Base-by-base conservation (phyloP, 2,329 filamentous ascomycete genomes). In the Aphanoascus verrucosus region DNA sequence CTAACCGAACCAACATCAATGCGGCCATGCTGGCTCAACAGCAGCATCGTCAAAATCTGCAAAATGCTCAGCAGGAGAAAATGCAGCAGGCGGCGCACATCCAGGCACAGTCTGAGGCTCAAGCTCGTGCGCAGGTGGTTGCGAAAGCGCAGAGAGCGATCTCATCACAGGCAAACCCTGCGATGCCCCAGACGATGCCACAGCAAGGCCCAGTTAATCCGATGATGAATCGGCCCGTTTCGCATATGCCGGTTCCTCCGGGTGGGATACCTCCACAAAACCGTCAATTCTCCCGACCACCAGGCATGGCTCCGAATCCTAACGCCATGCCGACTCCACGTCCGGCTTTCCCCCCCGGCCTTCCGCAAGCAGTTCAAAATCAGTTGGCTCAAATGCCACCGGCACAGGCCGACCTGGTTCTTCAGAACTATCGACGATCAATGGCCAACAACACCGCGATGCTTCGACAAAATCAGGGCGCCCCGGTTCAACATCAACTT, bases 101-200 rank as follows among this genome's bases (percentile, higher is more conserved):
- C 32, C 69, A 70, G 57, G 59, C 67, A 8, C 71, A 72, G 49
- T 61, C 66, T 7, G 68, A 70, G 54, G 64, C 67, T 0, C 69
- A 69, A 56, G 67, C 66, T 6, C 69, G 69, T 46, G 66, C 68
- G 6, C 69, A 73, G 57, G 72, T 67, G 38, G 72, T 71, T 11
- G 67, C 70, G 52, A 72, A 74, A 53, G 69, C 69, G 23, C 70
- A 76, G 56, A 71, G 75, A 57, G 66, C 70, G 59, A 68, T 72
- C 66, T 66, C 69, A 14, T 74, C 56, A 62, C 49, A 51, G 28
- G 72, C 54, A 67, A 64, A 61, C 53, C 57, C 65, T 15, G 69
- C 72, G 54, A 60, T 67, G 38, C 65, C 67, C 15, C 65, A 68
- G 42, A 63, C 69, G 58, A 61, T 71, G 58, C 49, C 68, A 53